Base-by-base conservation (phyloP, 306 rosid species). In the Vigna trinervia region DNA sequence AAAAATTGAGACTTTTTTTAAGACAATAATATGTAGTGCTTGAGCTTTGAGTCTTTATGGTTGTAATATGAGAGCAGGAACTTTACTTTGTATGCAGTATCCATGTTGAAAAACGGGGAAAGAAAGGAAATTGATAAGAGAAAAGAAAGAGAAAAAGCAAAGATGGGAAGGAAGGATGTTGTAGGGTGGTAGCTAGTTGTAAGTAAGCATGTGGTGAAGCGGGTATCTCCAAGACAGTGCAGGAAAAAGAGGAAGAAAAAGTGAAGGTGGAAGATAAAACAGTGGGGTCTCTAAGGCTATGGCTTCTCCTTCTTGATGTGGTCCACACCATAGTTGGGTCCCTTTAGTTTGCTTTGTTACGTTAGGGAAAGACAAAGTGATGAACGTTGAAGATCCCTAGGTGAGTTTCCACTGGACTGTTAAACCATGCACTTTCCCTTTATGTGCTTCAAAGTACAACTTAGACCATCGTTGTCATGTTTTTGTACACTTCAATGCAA, bases 381-480 rank as follows among this genome's bases (percentile, higher is more conserved):
- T 13, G 47, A 73, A 23, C 30, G 65, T 69, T 60, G 85, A 82
- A 75, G 86, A 88, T 88, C 91, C 91, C 91, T 62, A 85, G 65
- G 82, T 0, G 78, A 85, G 85, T 73, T 83, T 65, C 75, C 66
- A 48, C 28, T 17, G 11, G 41, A 69, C 34, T 14, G 48, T 23
- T 23, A 39, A 65, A 7, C 28, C 41, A 12, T 12, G 5, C 50
- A 15, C 85, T 75, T 81, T 75, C 14, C 43, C 81, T 81, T 75
- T 81, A 60, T 69, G 61, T 59, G 48, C 32, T 75, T 28, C 28
- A 58, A 45, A 81, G 66, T 68, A 75, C 83, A 62, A 71, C 17
- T 19, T 13, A 28, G 36, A 39, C 52, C 73, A 71, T 63, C 46
- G 15, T 20, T 60, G 30, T 69, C 13, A 78, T 68, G 20, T 68